Evolutionary conservation across 768 basidiomycete genomes (phyloP).

Genomic region (Leccinum aurantiacum): DNA sequence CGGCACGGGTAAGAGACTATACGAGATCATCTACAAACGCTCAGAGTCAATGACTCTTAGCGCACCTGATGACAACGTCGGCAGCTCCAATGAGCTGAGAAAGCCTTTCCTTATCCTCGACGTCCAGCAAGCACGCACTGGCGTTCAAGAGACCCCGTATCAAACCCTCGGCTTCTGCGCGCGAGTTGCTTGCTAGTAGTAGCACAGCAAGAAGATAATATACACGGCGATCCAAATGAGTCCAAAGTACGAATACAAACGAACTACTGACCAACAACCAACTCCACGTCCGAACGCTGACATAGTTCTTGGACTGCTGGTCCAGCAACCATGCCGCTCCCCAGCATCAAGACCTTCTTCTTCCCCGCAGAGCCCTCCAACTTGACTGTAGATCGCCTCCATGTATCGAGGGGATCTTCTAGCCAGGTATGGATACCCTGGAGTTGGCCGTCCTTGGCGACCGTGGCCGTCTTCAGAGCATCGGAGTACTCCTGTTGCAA

Average conservation of each 20-base stretch:
- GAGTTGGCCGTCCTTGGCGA: too few relatives aligned
- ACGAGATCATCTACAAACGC: background rate
- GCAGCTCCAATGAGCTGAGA: too few relatives aligned
- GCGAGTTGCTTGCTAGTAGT: conserved; percentile 72
- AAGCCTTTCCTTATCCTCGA: too few relatives aligned
- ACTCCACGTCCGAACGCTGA: conserved; percentile 56
- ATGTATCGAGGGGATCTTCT: too few relatives aligned
- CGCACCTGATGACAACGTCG: too few relatives aligned
- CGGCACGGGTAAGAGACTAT: conserved; percentile 74
- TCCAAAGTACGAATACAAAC: conserved; percentile 13
- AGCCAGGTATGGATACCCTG: too few relatives aligned
- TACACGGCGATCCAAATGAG: conserved; percentile 18
- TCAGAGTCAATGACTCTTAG: too few relatives aligned
- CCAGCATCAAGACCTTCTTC: conserved; percentile 77
- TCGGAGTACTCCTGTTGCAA: too few relatives aligned
- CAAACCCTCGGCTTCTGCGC: conserved; percentile 54
- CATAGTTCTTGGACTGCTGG: conserved; percentile 81
- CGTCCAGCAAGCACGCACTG: conserved; percentile 45
- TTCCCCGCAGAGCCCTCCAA: too few relatives aligned
- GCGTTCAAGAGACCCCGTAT: conserved; percentile 48
- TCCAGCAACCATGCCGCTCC: conserved; percentile 94
- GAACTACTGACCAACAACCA: conserved; percentile 69
- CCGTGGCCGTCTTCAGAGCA: too few relatives aligned
- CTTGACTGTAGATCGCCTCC: too few relatives aligned
- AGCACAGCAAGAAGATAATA: conserved; percentile 1